Conservation (phyloP, 148 eudicot species). For the Chenopodium quinoa region DNA sequence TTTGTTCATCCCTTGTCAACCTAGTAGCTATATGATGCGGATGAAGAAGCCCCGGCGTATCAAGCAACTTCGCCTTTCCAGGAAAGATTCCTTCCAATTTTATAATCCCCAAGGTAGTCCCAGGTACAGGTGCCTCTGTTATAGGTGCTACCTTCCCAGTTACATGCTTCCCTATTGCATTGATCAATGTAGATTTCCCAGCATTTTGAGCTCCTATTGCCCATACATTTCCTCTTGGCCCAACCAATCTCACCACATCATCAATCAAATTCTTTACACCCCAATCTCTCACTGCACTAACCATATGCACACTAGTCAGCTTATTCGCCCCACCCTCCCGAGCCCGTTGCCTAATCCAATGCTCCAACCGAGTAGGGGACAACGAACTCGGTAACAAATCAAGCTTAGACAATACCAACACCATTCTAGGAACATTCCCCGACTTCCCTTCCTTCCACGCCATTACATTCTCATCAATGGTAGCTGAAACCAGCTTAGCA, state of each 20-base stretch:
- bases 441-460: conserved; percentile 93
- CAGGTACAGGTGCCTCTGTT: conserved; percentile 95
- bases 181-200: conserved; percentile 89
- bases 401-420: conserved; percentile 81
- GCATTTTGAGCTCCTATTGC: conserved; percentile 96
- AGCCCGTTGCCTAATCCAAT: conserved; percentile 90
- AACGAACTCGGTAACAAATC: conserved; percentile 69
- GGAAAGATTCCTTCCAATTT: conserved; percentile 83
- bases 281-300: conserved; percentile 84
- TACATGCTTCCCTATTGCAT: conserved; percentile 74
- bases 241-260: conserved; percentile 76
- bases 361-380: conserved; percentile 77
- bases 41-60: conserved; percentile 91
- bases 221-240: conserved; percentile 92
- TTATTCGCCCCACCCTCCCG: conserved; percentile 79
- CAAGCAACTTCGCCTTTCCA: conserved; percentile 77
- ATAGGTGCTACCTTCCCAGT: conserved; percentile 52
- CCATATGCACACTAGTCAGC: conserved; percentile 82
- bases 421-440: conserved; percentile 84
- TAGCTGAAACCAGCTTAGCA: conserved; percentile 60
- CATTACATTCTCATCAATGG: conserved; percentile 58
- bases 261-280: conserved; percentile 80
- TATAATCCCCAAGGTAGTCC: conserved; percentile 89
- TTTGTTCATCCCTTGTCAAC: conserved; percentile 85
- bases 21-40: conserved; percentile 80